Evolutionary conservation across 345 rosid species (phyloP), one percentile per base, ranked within the genome.

Genomic region (Populus ilicifolia): DNA sequence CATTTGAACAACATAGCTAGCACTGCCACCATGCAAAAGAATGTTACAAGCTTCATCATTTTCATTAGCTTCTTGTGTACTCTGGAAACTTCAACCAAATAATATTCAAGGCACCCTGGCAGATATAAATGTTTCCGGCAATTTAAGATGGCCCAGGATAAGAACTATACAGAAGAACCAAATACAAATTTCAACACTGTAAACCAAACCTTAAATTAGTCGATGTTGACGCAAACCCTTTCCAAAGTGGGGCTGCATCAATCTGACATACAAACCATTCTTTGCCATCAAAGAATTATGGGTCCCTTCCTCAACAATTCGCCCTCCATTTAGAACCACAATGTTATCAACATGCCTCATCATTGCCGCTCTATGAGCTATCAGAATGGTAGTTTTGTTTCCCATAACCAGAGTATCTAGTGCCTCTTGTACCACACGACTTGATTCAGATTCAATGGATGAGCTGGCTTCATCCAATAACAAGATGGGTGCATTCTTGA

Each of bases 211-310:
- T 59, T 90, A 94, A 67, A 94, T 74, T 35, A 89, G 85, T 41
- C 98, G 91, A 84, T 92, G 97, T 69, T 90, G 99, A 20, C 98
- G 93, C 85, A 96, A 77, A 77, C 99, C 98, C 84, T 92, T 96
- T 66, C 94, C 97, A 30, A 91, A 94, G 86, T 92, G 99, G 72
- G 98, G 97, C 80, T 94, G 99, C 97, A 94, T 94, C 82, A 96
- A 87, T 75, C 97, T 89, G 73, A 90, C 97, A 75, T 96, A 96
- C 86, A 96, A 88, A 25, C 98, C 99, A 41, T 92, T 96, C 87
- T 89, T 92, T 16, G 93, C 84, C 80, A 92, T 84, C 89, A 94
- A 85, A 61, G 90, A 69, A 89, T 94, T 97, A 72, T 96, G 98
- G 48, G 90, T 82, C 70, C 98, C 99, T 88, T 94, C 99, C 84